These are phyloP conservation scores for Dionaea muscipula DNA, from an alignment of 179 eudicot genomes.

Conservation along the genomic window DNA sequence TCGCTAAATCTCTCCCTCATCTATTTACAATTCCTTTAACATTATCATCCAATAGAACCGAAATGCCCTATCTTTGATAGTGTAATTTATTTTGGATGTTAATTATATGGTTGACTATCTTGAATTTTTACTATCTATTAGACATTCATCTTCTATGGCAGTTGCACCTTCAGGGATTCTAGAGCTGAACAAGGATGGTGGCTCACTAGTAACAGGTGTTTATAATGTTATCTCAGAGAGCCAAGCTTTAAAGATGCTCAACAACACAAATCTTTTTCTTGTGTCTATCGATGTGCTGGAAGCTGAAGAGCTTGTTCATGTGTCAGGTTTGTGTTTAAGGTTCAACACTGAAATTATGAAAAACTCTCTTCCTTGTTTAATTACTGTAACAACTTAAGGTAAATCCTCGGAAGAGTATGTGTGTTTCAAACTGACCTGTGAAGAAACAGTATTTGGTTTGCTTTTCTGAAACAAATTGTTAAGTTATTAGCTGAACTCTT, in stretches of 20 bases:
- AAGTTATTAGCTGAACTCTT: conserved; percentile 59
- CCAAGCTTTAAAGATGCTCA: conserved; percentile 71
- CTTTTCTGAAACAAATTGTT: conserved; percentile 72
- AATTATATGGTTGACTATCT: neutral
- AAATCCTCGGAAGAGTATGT: conserved; percentile 60
- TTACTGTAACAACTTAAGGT: conserved; percentile 68
- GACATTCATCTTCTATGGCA: conserved; percentile 18
- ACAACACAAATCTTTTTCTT: conserved; percentile 67
- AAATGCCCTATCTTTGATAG: too few species aligned
- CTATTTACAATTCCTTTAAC: too few species aligned
- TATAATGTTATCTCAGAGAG: conserved; percentile 62
- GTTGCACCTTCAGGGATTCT: conserved; percentile 64
- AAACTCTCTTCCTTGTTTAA: conserved; percentile 65
- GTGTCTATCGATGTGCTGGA: conserved; percentile 78
- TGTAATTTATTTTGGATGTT: neutral
- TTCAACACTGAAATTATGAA: conserved; percentile 83
- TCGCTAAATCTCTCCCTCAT: too few species aligned
- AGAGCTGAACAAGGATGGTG: conserved; percentile 36
- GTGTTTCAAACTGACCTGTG: conserved; percentile 82
- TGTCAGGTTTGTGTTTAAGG: conserved; percentile 66
- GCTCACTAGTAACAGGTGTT: conserved; percentile 37
- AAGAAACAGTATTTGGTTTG: conserved; percentile 94
- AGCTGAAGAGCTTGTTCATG: conserved; percentile 54
- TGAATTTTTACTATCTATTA: neutral
- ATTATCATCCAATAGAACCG: too few species aligned